These are phyloP conservation scores for Paecilomyces sp. DNA, from an alignment of 2,329 filamentous ascomycete species.

Conservation along the genomic window DNA sequence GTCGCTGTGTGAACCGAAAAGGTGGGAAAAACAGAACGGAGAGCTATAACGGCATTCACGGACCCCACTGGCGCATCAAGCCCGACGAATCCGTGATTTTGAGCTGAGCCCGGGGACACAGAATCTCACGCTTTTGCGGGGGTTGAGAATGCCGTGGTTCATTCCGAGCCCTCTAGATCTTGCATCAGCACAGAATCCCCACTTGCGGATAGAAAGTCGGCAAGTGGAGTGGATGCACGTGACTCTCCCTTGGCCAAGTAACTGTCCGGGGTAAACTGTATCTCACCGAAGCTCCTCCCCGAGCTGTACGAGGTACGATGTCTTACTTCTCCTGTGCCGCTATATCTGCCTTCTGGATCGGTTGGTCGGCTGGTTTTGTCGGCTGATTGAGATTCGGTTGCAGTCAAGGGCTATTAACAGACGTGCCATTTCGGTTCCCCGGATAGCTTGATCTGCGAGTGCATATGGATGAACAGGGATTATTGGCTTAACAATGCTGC, in stretches of 20 bases:
- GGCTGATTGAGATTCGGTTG: background rate
- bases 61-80: background rate
- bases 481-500: background rate
- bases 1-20: background rate
- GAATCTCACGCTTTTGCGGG: conserved; percentile 1
- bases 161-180: conserved; percentile 11
- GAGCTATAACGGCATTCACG: conserved; percentile 27
- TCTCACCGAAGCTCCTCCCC: background rate
- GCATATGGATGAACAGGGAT: background rate
- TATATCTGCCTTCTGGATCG: background rate
- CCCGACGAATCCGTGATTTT: background rate
- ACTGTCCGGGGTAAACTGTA: background rate
- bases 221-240: conserved; percentile 23
- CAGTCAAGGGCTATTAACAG: background rate
- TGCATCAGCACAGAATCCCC: background rate
- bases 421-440: background rate
- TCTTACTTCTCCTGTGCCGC: background rate
- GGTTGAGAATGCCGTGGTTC: conserved; percentile 18
- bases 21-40: conserved; percentile 12
- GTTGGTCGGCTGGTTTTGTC: background rate
- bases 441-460: background rate
- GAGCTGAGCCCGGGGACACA: conserved; percentile 10
- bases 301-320: background rate
- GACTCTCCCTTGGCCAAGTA: conserved; percentile 11
- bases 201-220: conserved; percentile 19